Conservation (phyloP, 2,329 filamentous ascomycete genomes). For the Cladophialophora chaetospira region DNA sequence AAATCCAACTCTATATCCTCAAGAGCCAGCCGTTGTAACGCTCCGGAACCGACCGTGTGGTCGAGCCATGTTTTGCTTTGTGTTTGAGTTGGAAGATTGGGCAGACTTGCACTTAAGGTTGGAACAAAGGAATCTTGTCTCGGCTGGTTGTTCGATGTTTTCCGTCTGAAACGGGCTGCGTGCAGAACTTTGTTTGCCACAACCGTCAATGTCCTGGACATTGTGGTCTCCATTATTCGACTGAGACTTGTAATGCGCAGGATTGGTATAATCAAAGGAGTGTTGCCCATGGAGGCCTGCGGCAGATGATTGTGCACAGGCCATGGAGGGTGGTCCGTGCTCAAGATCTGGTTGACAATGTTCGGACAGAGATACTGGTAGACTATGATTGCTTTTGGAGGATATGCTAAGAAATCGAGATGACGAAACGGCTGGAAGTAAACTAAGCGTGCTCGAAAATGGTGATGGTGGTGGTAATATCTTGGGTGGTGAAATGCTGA, state of each 20-base stretch:
- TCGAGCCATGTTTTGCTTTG: conserved; percentile 9
- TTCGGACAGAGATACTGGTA: background rate
- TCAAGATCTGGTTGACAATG: background rate
- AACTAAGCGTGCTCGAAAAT: too few species aligned
- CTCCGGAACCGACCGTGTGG: background rate
- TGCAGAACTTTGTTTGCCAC: background rate
- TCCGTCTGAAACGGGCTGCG: background rate
- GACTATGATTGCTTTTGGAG: background rate
- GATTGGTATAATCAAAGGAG: too few species aligned
- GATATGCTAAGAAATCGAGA: background rate
- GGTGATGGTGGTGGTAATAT: too few species aligned
- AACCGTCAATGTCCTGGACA: background rate
- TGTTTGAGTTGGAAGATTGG: background rate
- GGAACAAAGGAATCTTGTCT: conserved; percentile 5
- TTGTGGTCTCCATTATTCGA: too few species aligned
- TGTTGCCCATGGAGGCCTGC: too few species aligned
- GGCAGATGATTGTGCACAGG: too few species aligned
- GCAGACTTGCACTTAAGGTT: background rate
- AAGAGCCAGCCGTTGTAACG: background rate
- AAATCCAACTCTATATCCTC: background rate
- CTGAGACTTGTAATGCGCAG: too few species aligned
- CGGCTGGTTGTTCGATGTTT: background rate
- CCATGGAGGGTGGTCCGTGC: background rate
- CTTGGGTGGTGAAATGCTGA: too few species aligned
- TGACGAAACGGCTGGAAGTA: background rate